Evolutionary conservation across 768 basidiomycete genomes (phyloP).

Genomic region (Mycena rebaudengoi): DNA sequence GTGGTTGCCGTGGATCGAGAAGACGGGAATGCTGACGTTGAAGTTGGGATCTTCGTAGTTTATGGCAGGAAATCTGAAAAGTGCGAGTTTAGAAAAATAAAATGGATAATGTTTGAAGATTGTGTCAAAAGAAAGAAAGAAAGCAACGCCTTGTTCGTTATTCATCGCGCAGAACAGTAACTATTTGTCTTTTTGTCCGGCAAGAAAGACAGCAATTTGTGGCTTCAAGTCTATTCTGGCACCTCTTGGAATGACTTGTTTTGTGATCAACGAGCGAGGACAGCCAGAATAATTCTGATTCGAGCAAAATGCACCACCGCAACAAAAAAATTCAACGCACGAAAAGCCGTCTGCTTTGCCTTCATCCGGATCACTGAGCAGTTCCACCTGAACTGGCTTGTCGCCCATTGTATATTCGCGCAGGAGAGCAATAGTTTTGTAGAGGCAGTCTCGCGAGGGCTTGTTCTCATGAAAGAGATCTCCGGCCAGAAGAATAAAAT

Average conservation of each 20-base stretch:
- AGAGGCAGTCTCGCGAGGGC: slow-evolving; percentile 89
- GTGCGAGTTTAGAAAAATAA: background rate
- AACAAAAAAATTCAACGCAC: too few species aligned
- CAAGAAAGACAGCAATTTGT: too few species aligned
- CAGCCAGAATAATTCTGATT: too few species aligned
- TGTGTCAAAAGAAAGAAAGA: background rate
- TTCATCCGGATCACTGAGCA: slow-evolving; percentile 92
- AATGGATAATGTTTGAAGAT: background rate
- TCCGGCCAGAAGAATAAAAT: slow-evolving; percentile 93
- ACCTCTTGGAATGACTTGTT: too few species aligned
- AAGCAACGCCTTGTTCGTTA: too few species aligned
- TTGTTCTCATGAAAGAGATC: slow-evolving; percentile 99
- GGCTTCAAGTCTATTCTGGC: too few species aligned
- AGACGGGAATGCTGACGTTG: slow-evolving; percentile 95
- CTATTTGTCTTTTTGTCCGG: too few species aligned
- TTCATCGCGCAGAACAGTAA: too few species aligned
- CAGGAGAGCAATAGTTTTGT: slow-evolving; percentile 87
- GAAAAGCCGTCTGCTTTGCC: slow-evolving; percentile 86
- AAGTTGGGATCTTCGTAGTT: slow-evolving; percentile 98
- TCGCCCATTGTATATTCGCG: slow-evolving; percentile 92
- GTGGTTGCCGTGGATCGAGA: slow-evolving; percentile 99
- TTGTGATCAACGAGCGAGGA: too few species aligned
- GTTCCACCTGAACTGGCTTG: slow-evolving; percentile 88
- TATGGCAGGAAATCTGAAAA: slow-evolving; percentile 86
- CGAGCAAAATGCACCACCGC: too few species aligned